Evolutionary conservation across 352 stramenopile genomes (phyloP).

Genomic region (Phytophthora melonis): DNA sequence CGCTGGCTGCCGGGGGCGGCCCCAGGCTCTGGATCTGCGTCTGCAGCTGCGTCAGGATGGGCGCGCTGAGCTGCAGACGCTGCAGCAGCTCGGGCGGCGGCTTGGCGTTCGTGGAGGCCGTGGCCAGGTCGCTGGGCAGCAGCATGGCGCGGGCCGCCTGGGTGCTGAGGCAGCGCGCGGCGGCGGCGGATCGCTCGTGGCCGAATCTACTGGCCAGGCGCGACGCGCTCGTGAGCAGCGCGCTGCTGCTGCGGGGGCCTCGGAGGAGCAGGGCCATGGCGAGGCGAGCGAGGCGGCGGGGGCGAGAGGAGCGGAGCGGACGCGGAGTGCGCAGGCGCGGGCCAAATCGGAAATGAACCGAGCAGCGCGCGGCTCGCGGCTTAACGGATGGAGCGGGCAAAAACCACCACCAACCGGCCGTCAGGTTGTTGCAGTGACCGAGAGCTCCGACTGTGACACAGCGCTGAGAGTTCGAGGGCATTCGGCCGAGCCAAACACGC

Average conservation of each 20-base stretch:
- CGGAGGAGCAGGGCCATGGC: conserved; percentile 45
- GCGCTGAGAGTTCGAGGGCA: background rate
- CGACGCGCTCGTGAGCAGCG: conserved; percentile 29
- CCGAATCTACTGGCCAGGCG: conserved; percentile 64
- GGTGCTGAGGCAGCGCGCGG: conserved; percentile 28
- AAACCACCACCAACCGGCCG: conserved; percentile 16
- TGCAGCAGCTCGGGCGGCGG: conserved; percentile 51
- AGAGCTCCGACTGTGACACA: background rate
- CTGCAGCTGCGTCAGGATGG: conserved; percentile 56
- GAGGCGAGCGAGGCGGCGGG: background rate
- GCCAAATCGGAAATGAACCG: conserved; percentile 42
- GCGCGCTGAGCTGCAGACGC: conserved; percentile 64
- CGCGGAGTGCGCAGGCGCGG: conserved; percentile 29
- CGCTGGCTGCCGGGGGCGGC: conserved; percentile 25
- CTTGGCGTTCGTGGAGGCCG: conserved; percentile 44
- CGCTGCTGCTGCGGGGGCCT: conserved; percentile 31
- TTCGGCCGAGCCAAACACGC: conserved; percentile 21
- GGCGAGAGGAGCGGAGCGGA: conserved; percentile 4
- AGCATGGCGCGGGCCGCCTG: conserved; percentile 39
- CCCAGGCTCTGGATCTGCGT: conserved; percentile 52
- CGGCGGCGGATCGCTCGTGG: conserved; percentile 59
- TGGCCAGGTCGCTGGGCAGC: conserved; percentile 43
- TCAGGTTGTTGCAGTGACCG: conserved; percentile 8
- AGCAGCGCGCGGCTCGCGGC: background rate
- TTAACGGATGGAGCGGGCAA: conserved; percentile 30